Conservation (phyloP, 768 basidiomycete genomes). For the Tricholoma furcatifolium region DNA sequence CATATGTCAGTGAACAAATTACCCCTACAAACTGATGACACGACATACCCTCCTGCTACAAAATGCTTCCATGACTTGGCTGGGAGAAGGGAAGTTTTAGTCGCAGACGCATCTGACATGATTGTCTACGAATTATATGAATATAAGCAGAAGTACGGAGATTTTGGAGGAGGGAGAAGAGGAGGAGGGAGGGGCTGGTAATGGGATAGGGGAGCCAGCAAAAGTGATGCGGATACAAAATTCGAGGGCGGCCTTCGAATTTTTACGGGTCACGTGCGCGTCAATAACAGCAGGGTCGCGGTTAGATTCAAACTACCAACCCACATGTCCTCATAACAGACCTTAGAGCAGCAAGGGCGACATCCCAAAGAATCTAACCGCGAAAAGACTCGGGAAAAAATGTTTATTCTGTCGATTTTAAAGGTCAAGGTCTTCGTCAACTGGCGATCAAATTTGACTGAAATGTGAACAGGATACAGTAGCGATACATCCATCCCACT, state of each 20-base stretch:
- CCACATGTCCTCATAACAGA: conserved; percentile 13
- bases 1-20: not conserved
- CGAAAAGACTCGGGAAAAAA: conserved; percentile 14
- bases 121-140: not conserved
- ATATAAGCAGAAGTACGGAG: not conserved
- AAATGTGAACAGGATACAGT: conserved; percentile 72
- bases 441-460: not conserved
- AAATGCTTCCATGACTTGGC: conserved; percentile 85
- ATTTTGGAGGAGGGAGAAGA: not conserved
- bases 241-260: not conserved
- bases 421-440: conserved; percentile 26
- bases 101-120: conserved; percentile 27
- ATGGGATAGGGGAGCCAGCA: not conserved
- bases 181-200: not conserved
- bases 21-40: not conserved
- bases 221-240: conserved; percentile 2
- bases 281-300: conserved; percentile 11
- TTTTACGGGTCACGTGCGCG: conserved; percentile 17
- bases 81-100: conserved; percentile 45
- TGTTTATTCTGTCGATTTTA: conserved; percentile 48
- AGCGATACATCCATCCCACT: conserved; percentile 84
- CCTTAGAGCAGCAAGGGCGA: conserved; percentile 1
- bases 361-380: not conserved
- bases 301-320: conserved; percentile 11
- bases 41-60: conserved; percentile 79